Percentiles rank a stretch among this genome's conserved stretches.
phyloP scores from a whole-genome alignment of 2,329 filamentous ascomycete species.

The Phialemonium atrogriseum region DNA sequence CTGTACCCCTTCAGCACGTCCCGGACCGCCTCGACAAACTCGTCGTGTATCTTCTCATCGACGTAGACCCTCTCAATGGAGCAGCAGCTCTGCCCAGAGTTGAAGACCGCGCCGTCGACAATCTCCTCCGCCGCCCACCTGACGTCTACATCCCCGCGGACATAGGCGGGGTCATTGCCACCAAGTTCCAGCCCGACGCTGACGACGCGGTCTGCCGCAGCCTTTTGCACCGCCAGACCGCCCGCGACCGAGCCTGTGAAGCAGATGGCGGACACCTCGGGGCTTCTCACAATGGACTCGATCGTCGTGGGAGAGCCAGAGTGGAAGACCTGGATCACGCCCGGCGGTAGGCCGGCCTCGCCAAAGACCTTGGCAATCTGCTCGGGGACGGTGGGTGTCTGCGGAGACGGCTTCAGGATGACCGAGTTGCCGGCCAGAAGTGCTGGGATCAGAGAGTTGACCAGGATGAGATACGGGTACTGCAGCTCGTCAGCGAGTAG shows the following conservation, averaged over 20 bases:
- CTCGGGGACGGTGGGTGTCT: constrained; percentile 88
- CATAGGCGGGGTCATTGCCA: constrained; percentile 90
- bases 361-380: constrained; percentile 68
- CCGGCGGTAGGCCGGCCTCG: constrained; percentile 71
- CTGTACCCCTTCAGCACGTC: constrained; percentile 74
- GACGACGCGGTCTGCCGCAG: constrained; percentile 75
- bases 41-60: constrained; percentile 72
- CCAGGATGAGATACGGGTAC: constrained; percentile 91
- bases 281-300: constrained; percentile 69
- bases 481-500: constrained; percentile 26
- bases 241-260: constrained; percentile 92
- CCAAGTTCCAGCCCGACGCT: constrained; percentile 86
- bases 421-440: constrained; percentile 83
- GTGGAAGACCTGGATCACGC: constrained; percentile 90
- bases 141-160: constrained; percentile 77
- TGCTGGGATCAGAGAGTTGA: constrained; percentile 91
- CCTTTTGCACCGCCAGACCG: constrained; percentile 76
- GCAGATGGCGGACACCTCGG: constrained; percentile 72
- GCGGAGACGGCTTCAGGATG: constrained; percentile 89
- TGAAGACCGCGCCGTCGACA: constrained; percentile 93
- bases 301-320: constrained; percentile 71
- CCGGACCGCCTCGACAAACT: constrained; percentile 71
- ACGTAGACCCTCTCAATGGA: constrained; percentile 90
- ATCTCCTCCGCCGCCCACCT: constrained; percentile 91
- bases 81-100: constrained; percentile 97